Conservation (phyloP, 805 yeast genomes). For the Hemisphaericaspora nanyangensis region DNA sequence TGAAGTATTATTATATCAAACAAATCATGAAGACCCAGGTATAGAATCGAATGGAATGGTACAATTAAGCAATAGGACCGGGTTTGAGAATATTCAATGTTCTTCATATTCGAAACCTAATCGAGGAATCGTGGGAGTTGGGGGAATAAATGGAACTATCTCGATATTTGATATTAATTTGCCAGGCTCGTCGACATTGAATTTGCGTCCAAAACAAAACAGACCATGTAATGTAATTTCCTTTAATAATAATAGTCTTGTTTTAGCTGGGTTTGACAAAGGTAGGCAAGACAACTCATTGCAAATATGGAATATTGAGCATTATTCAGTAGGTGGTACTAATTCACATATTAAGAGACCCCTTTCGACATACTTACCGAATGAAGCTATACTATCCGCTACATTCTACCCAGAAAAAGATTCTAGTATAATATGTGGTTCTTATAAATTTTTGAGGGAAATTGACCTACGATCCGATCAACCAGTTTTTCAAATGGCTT, state of each 20-base stretch:
- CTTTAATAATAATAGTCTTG: slow-evolving; percentile 56
- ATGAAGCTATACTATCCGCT: slow-evolving; percentile 71
- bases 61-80: slow-evolving; percentile 51
- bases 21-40: slow-evolving; percentile 42
- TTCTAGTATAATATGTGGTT: slow-evolving; percentile 60
- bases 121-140: slow-evolving; percentile 66
- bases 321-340: slow-evolving; percentile 45
- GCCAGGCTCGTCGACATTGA: slow-evolving; percentile 30
- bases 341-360: slow-evolving; percentile 53
- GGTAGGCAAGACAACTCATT: slow-evolving; percentile 72
- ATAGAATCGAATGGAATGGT: slow-evolving; percentile 49
- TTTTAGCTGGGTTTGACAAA: slow-evolving; percentile 79
- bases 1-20: slow-evolving; percentile 64
- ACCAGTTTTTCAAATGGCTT: slow-evolving; percentile 70
- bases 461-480: slow-evolving; percentile 65
- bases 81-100: slow-evolving; percentile 68
- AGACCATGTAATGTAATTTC: slow-evolving; percentile 75
- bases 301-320: slow-evolving; percentile 75
- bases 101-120: slow-evolving; percentile 54
- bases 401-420: slow-evolving; percentile 60
- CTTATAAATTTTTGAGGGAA: slow-evolving; percentile 73
- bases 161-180: slow-evolving; percentile 57
- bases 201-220: slow-evolving; percentile 57
- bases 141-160: slow-evolving; percentile 67
- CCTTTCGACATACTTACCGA: slow-evolving; percentile 54